Conservation (phyloP, 164 flowering plant species). For the Litsea cubeba region DNA sequence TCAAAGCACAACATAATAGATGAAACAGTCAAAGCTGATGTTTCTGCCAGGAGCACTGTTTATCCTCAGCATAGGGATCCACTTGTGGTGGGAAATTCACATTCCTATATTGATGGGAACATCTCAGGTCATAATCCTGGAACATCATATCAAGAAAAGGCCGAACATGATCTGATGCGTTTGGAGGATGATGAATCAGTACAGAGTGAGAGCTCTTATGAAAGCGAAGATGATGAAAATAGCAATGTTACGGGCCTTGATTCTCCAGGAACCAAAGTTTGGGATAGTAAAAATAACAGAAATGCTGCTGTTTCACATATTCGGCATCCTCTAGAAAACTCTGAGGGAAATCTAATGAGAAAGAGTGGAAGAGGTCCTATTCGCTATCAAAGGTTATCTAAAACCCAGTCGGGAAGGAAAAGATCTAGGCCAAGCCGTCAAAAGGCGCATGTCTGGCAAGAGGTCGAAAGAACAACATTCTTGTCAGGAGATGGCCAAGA, state of each 20-base stretch:
- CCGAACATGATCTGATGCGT: constrained; percentile 25
- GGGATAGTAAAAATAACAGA: constrained; percentile 87
- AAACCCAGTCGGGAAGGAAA: constrained; percentile 49
- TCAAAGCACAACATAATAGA: constrained; percentile 21
- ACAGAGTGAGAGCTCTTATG: constrained; percentile 48
- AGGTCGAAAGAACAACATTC: constrained; percentile 85
- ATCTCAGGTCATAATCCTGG: constrained; percentile 14
- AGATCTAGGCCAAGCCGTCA: constrained; percentile 53
- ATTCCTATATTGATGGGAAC: constrained; percentile 12
- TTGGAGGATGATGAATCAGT: constrained; percentile 45
- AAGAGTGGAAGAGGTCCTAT: constrained; percentile 42
- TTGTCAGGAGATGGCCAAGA: constrained; percentile 80
- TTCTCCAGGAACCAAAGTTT: constrained; percentile 88
- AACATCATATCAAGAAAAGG: constrained; percentile 30
- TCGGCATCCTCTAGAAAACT: constrained; percentile 91
- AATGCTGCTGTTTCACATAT: constrained; percentile 48
- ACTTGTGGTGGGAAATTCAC: constrained; percentile 11
- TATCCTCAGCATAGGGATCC: constrained; percentile 15
- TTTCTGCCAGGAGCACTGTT: constrained; percentile 10
- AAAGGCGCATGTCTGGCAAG: constrained; percentile 65
- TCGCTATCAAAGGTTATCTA: constrained; percentile 33
- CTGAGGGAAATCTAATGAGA: constrained; percentile 37
- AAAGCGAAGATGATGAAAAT: constrained; percentile 75
- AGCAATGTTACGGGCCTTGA: constrained; percentile 71
- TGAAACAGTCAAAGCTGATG: constrained; percentile 19